A percentile compares a stretch with the other conserved stretches of the same genome.
Evolutionary conservation across 202 grass and related monocot genomes (phyloP).

Genomic region (Saccharum hybrid): DNA sequence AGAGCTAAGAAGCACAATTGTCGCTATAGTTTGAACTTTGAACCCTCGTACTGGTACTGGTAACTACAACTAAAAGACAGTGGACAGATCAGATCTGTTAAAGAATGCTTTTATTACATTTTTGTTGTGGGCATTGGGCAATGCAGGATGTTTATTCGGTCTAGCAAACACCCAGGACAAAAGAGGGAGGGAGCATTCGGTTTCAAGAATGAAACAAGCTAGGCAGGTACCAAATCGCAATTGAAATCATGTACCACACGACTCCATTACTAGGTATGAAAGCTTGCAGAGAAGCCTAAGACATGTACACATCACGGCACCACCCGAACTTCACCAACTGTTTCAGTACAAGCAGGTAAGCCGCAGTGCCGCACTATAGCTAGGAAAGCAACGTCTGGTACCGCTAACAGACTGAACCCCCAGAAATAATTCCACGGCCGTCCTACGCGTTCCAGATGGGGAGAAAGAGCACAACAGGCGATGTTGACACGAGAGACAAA

Average conservation of each 20-base stretch:
- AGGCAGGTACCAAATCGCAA: conserved; percentile 3
- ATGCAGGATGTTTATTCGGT: conserved; percentile 2
- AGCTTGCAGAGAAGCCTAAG: conserved; percentile 9
- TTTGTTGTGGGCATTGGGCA: neutral
- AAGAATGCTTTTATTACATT: neutral
- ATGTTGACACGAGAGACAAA: conserved; percentile 40
- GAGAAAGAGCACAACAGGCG: neutral
- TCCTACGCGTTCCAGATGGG: conserved; percentile 11
- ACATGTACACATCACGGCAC: conserved; percentile 11
- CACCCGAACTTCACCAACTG: conserved; percentile 32
- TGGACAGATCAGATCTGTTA: conserved; percentile 34
- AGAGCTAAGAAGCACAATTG: conserved; percentile 13
- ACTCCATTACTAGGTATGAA: conserved; percentile 33
- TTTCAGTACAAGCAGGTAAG: conserved; percentile 36
- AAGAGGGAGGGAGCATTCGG: neutral
- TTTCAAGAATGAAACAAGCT: conserved; percentile 25
- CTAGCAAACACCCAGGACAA: conserved; percentile 3
- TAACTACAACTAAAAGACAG: neutral
- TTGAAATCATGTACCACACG: conserved; percentile 23
- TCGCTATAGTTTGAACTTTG: conserved; percentile 8
- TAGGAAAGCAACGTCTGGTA: conserved; percentile 42
- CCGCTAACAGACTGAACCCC: conserved; percentile 31
- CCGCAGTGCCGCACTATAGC: conserved; percentile 14
- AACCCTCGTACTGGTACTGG: neutral
- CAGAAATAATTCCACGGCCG: conserved; percentile 18